Evolutionary conservation across 2,329 filamentous ascomycete species (phyloP).

Genomic region (Neophaeococcomyces aloes): DNA sequence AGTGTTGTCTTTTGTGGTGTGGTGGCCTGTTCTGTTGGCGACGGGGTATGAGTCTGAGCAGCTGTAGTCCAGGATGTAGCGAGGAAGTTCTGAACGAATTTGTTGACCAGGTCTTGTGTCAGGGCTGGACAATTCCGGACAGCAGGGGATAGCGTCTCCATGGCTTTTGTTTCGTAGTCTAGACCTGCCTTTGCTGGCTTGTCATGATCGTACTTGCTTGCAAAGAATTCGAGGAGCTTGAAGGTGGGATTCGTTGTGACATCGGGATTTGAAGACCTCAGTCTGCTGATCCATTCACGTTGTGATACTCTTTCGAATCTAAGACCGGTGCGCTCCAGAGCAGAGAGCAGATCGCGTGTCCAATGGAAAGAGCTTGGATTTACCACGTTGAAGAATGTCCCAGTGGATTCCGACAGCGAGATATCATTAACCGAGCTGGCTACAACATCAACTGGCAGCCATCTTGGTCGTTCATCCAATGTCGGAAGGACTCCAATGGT

Average conservation of each 20-base stretch:
- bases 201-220: conserved; percentile 42
- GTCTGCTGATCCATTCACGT: conserved; percentile 24
- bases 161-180: conserved; percentile 29
- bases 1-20: no score
- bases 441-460: conserved; percentile 36
- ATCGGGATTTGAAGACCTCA: conserved; percentile 40
- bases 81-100: conserved; percentile 21
- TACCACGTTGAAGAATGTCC: conserved; percentile 42
- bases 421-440: conserved; percentile 24
- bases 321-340: conserved; percentile 38
- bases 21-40: not conserved
- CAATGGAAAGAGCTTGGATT: conserved; percentile 37
- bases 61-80: conserved; percentile 10
- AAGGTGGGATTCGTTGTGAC: conserved; percentile 41
- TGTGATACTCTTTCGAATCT: conserved; percentile 24
- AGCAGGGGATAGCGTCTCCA: conserved; percentile 26
- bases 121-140: conserved; percentile 27
- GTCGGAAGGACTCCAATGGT: conserved; percentile 38
- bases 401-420: conserved; percentile 21
- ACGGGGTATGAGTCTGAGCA: not conserved
- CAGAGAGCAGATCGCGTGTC: conserved; percentile 41
- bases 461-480: conserved; percentile 34
- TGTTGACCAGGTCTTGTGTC: conserved; percentile 13
- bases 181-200: conserved; percentile 29
- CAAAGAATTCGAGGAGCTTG: conserved; percentile 46